Evolutionary conservation across 495 filamentous ascomycete species (phyloP), one percentile per base, ranked within the genome.

Genomic region (Xylaria grammica): DNA sequence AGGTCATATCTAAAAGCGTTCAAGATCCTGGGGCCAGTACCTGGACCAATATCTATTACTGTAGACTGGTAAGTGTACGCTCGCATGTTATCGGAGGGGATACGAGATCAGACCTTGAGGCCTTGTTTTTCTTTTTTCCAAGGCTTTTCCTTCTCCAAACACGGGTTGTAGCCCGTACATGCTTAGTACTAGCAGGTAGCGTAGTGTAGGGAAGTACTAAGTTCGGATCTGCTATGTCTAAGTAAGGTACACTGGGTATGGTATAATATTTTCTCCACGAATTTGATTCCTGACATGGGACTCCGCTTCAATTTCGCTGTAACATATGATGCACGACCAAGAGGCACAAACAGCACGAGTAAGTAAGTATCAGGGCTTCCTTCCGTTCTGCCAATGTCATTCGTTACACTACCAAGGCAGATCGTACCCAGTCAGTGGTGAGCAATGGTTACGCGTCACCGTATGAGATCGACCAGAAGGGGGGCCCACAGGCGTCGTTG

Each of bases 361-460:
- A 36, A 36, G 6, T 36, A 36, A n/a, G n/a, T n/a, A n/a, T n/a
- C n/a, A n/a, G n/a, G n/a, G n/a, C n/a, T 40, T 34, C 10, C 32
- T 40, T 40, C 34, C 3, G 20, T 26, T 38, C 17, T 22, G 2
- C 19, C 52, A 4, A 55, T 55, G 36, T 27, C 36, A 42, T 40
- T 29, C 22, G n/a, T 6, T 9, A 15, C 15, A 42, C 40, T 36
- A 5, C 32, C 11, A 36, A n/a, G 15, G 40, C 17, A 42, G 40
- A 44, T 20, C 38, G 15, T 30, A 44, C 36, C 54, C 22, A 44
- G 54, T 44, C 54, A 45, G 56, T 59, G 15, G 29, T 58, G 36
- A 32, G 54, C 7, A 46, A 46, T 42, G 40, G 56, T 56, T 59
- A 59, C 56, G 56, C 56, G 56, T 59, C 56, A 59, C 56, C 56